phyloP scores from a whole-genome alignment of 2,329 filamentous ascomycete species.

The Magnaporthiopsis poae region DNA sequence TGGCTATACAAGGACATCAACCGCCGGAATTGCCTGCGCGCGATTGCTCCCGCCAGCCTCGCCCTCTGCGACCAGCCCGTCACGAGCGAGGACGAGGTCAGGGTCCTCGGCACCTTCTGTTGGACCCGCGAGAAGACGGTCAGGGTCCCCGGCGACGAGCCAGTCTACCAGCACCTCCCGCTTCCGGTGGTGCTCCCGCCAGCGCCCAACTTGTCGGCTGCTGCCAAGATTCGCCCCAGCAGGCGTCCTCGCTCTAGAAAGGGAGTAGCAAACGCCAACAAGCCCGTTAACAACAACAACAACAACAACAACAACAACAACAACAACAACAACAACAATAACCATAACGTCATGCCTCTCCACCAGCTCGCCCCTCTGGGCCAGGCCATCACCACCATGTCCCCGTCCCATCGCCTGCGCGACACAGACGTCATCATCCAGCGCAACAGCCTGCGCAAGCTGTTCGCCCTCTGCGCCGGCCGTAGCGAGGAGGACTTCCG shows the following conservation, averaged over 20 bases:
- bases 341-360: not conserved
- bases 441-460: constrained; percentile 5
- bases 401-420: not conserved
- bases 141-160: constrained; percentile 1
- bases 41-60: not conserved
- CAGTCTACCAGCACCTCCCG: not conserved
- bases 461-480: constrained; percentile 1
- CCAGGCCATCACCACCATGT: constrained; percentile 1
- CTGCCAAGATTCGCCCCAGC: not conserved
- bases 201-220: not conserved
- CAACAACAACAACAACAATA: not conserved
- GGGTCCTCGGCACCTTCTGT: constrained; percentile 1
- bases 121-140: constrained; percentile 3
- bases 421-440: not conserved
- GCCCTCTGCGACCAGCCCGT: not conserved
- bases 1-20: constrained; percentile 1
- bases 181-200: constrained; percentile 1
- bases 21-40: constrained; percentile 4
- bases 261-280: not conserved
- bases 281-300: not conserved
- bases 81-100: not conserved
- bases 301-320: not conserved
- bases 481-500: not conserved
- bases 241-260: too few species aligned
- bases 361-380: not conserved